phyloP scores from a whole-genome alignment of 2,329 filamentous ascomycete genomes.

The Rhynchosporium agropyri region DNA sequence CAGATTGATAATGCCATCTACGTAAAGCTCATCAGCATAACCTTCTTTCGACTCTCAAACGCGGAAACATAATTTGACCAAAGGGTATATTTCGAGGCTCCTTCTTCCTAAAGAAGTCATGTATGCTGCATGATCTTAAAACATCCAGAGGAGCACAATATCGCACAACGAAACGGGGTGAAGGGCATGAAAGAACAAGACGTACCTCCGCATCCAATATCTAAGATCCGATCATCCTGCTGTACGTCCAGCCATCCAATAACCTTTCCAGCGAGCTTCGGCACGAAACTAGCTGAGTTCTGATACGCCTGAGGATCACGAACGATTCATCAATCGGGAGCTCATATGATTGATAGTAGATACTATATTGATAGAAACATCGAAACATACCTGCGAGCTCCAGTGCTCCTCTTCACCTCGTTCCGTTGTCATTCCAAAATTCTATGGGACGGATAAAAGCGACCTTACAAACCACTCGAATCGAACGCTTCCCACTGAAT shows the following conservation, averaged over 20 bases:
- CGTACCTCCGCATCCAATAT: slow-evolving; percentile 65
- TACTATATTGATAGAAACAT: not conserved
- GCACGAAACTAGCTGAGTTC: slow-evolving; percentile 64
- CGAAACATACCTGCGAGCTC: slow-evolving; percentile 43
- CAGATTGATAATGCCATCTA: slow-evolving; percentile 61
- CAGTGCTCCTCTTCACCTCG: slow-evolving; percentile 45
- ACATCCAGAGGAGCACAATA: not conserved
- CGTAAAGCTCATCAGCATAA: too few relatives aligned
- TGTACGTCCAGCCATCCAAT: slow-evolving; percentile 61
- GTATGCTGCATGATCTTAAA: too few relatives aligned
- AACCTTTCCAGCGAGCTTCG: slow-evolving; percentile 61
- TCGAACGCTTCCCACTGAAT: too few relatives aligned
- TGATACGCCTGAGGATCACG: slow-evolving; percentile 51
- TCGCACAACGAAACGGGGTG: not conserved
- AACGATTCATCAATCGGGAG: not conserved
- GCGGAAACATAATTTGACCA: too few relatives aligned
- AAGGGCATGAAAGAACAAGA: slow-evolving; percentile 15
- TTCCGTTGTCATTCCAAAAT: slow-evolving; percentile 22
- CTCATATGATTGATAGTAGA: not conserved
- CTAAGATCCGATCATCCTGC: slow-evolving; percentile 60
- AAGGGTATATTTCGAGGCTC: too few relatives aligned
- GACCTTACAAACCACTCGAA: too few relatives aligned
- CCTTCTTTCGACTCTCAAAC: too few relatives aligned
- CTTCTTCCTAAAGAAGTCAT: too few relatives aligned
- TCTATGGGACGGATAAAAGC: too few relatives aligned